Evolutionary conservation across 768 basidiomycete species (phyloP), one percentile per base, ranked within the genome.

Genomic region (Daedalea quercina): DNA sequence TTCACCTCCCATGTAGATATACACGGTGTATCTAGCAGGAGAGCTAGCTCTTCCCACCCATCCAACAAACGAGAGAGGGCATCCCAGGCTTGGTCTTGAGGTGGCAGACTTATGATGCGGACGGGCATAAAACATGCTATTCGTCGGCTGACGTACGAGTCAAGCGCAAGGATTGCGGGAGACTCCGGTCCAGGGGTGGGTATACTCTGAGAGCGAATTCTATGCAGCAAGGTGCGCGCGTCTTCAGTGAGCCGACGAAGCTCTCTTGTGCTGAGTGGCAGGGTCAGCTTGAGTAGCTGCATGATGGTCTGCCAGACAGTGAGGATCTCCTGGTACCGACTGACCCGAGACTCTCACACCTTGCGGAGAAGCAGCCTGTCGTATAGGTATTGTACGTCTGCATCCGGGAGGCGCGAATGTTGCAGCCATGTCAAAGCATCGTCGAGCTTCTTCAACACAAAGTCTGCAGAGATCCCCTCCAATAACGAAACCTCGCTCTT

Each of bases 401-500:
- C 20, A 15, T n/a, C 26, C 37, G 3, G 54, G 20, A 64, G 24
- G 20, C 50, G 17, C 2, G 60, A 61, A 23, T 50, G 46, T 1
- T 51, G 64, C 3, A 92, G 63, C 86, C 89, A 93, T 20, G 63
- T 55, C 13, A 75, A 71, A 0, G 88, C 86, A 12, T 77, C 74
- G 37, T 88, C 82, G 15, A 93, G 66, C 50, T 73, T 70, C 17
- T 71, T 65, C 7, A 85, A 53, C 23, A 88, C 67, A 52, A 76
- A 74, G 44, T 72, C 71, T 17, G 79, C 76, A 17, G 81, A 75
- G 24, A 84, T 65, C 7, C 76, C 74, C 68, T 94, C 88, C 9
- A 84, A 73, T 3, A 94, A 71, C 0, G 82, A 79, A 0, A 94
- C 76, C 19, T 91, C 91, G 60, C 84, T 87, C 69, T 93, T 94